A percentile compares a stretch with the other conserved stretches of the same genome.
Conservation (phyloP, 306 rosid genomes). For the Canavalia ensiformis region DNA sequence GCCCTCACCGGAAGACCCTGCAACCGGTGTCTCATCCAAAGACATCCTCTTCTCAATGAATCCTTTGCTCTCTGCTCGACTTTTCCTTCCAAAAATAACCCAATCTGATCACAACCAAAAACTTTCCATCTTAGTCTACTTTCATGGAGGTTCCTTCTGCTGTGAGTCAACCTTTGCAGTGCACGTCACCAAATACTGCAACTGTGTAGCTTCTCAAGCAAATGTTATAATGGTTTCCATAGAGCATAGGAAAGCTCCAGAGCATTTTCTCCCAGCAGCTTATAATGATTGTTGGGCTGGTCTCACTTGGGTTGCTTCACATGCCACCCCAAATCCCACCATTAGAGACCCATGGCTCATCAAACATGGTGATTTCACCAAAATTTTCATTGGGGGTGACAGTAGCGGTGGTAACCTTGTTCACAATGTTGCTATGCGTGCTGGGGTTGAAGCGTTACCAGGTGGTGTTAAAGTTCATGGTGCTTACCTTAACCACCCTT, state of each 20-base stretch:
- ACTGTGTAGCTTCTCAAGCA: slow-evolving; percentile 47
- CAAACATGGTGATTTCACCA: slow-evolving; percentile 46
- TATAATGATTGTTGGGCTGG: slow-evolving; percentile 59
- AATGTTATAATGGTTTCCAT: slow-evolving; percentile 51
- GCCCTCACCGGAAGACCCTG: slow-evolving; percentile 41
- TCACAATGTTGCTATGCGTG: slow-evolving; percentile 58
- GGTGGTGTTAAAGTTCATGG: slow-evolving; percentile 49
- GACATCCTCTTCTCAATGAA: slow-evolving; percentile 51
- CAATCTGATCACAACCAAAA: slow-evolving; percentile 12
- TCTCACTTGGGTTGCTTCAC: slow-evolving; percentile 58
- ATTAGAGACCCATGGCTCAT: slow-evolving; percentile 58
- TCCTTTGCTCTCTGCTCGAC: slow-evolving; percentile 48
- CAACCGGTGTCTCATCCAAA: slow-evolving; percentile 57
- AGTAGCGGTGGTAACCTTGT: slow-evolving; percentile 62
- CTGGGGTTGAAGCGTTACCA: slow-evolving; percentile 56
- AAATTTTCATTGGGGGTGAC: slow-evolving; percentile 59
- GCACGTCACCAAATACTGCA: slow-evolving; percentile 45
- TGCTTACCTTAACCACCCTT: slow-evolving; percentile 58
- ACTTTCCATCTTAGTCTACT: slow-evolving; percentile 54
- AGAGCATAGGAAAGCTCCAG: slow-evolving; percentile 61
- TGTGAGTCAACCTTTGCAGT: slow-evolving; percentile 53
- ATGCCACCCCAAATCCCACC: not conserved
- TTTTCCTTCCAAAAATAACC: slow-evolving; percentile 47
- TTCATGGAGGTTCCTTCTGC: slow-evolving; percentile 60
- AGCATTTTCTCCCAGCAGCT: slow-evolving; percentile 55